Conservation (phyloP, 768 basidiomycete genomes). For the Cyathus striatus region DNA sequence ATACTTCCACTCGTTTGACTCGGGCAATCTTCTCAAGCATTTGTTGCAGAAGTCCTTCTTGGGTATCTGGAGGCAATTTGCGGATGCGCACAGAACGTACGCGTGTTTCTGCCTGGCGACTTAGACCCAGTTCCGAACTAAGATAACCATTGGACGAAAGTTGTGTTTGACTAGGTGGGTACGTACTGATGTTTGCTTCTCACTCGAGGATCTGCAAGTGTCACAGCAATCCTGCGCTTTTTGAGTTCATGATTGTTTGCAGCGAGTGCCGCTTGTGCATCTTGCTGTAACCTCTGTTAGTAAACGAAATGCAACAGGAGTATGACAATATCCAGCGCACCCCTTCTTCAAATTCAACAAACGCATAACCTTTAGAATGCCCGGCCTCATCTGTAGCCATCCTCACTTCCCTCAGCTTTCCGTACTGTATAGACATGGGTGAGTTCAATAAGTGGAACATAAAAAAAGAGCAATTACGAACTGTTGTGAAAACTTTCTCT, state of each 20-base stretch:
- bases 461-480: conserved; percentile 29
- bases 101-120: conserved; percentile 48
- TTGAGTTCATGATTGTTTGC: conserved; percentile 88
- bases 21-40: conserved; percentile 70
- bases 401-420: conserved; percentile 75
- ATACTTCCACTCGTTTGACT: conserved; percentile 73
- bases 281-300: conserved; percentile 36
- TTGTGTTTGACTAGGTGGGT: not conserved
- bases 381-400: conserved; percentile 70
- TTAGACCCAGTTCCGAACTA: conserved; percentile 52
- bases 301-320: not conserved
- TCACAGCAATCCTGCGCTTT: conserved; percentile 86
- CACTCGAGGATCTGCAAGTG: conserved; percentile 71
- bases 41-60: conserved; percentile 93
- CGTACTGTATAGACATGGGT: conserved; percentile 51
- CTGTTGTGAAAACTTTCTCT: conserved; percentile 70
- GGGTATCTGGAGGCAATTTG: conserved; percentile 69
- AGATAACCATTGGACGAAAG: too few relatives aligned
- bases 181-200: conserved; percentile 49
- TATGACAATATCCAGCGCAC: conserved; percentile 49
- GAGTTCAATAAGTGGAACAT: too few relatives aligned
- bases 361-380: conserved; percentile 80
- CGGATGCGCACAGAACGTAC: conserved; percentile 73
- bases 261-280: conserved; percentile 64
- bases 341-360: conserved; percentile 85